A percentile compares a stretch with the other conserved stretches of the same genome.
These are phyloP conservation scores for Chytriomyces sp. DNA, from an alignment of 192 early-diverging fungal genomes.

Conservation along the genomic window DNA sequence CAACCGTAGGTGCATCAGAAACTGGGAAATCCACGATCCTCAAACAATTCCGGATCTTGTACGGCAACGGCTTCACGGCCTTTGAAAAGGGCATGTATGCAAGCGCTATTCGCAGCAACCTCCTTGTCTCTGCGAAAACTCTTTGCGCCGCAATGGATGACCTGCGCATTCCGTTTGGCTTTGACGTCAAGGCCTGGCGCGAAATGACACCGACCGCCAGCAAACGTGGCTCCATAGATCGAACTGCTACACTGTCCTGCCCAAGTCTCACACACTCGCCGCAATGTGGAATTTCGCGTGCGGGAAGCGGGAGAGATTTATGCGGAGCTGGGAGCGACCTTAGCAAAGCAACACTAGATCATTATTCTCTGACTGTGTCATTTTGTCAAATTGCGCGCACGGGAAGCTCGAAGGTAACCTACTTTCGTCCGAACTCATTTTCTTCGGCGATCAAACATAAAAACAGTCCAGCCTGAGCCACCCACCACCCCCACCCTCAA, in stretches of 20 bases:
- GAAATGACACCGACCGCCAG: constrained; percentile 67
- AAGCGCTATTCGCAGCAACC: constrained; percentile 92
- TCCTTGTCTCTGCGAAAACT: constrained; percentile 88
- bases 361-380: too few relatives aligned
- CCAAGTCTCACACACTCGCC: too few relatives aligned
- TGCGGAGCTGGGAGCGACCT: neutral
- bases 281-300: too few relatives aligned
- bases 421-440: too few relatives aligned
- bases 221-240: too few relatives aligned
- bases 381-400: neutral
- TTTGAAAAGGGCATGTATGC: constrained; percentile 87
- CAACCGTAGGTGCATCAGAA: constrained; percentile 84
- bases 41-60: constrained; percentile 97
- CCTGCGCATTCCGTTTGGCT: constrained; percentile 71
- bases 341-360: neutral
- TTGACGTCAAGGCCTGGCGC: constrained; percentile 50
- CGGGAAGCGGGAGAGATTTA: too few relatives aligned
- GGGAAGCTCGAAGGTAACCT: too few relatives aligned
- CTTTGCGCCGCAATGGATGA: constrained; percentile 91
- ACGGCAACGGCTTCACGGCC: constrained; percentile 84
- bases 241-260: constrained; percentile 68
- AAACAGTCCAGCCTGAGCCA: too few relatives aligned
- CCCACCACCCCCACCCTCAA: too few relatives aligned
- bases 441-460: too few relatives aligned
- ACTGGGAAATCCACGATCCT: constrained; percentile 95